Percentiles rank a stretch among this genome's conserved stretches.
phyloP scores from a whole-genome alignment of 768 basidiomycete species.

The Hortiboletus campestris region DNA sequence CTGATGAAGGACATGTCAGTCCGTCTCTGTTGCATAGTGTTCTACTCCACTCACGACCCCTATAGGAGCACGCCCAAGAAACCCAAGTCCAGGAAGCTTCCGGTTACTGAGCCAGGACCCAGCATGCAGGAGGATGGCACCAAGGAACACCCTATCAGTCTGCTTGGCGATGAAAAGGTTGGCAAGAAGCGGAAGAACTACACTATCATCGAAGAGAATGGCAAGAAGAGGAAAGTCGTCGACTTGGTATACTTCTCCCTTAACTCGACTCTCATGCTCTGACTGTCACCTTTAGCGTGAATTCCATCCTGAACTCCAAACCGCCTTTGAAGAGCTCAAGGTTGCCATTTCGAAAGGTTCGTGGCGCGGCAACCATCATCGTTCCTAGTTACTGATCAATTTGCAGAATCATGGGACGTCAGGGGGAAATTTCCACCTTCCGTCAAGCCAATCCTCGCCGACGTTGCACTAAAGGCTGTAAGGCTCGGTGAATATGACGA shows the following conservation, averaged over 20 bases:
- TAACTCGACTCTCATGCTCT: neutral
- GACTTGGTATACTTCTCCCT: conserved; percentile 50
- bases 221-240: conserved; percentile 71
- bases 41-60: conserved; percentile 20
- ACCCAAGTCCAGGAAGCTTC: conserved; percentile 61
- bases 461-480: conserved; percentile 76
- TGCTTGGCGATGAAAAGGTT: conserved; percentile 39
- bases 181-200: conserved; percentile 57
- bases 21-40: neutral
- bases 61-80: conserved; percentile 60
- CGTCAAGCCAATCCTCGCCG: conserved; percentile 70
- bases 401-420: conserved; percentile 67
- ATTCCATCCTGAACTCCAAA: conserved; percentile 72
- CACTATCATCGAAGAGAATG: conserved; percentile 49
- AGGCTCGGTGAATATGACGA: conserved; percentile 88
- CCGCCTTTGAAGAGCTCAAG: conserved; percentile 58
- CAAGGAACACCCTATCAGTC: conserved; percentile 49
- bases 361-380: neutral
- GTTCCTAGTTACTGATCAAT: neutral
- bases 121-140: conserved; percentile 40
- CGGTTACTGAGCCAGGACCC: conserved; percentile 21
- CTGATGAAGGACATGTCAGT: conserved; percentile 71
- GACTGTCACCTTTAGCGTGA: conserved; percentile 40
- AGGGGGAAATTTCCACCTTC: conserved; percentile 88
- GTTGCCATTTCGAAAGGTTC: conserved; percentile 59